Base-by-base conservation (phyloP, 2,329 filamentous ascomycete species). In the Cordyceps cicadae region DNA sequence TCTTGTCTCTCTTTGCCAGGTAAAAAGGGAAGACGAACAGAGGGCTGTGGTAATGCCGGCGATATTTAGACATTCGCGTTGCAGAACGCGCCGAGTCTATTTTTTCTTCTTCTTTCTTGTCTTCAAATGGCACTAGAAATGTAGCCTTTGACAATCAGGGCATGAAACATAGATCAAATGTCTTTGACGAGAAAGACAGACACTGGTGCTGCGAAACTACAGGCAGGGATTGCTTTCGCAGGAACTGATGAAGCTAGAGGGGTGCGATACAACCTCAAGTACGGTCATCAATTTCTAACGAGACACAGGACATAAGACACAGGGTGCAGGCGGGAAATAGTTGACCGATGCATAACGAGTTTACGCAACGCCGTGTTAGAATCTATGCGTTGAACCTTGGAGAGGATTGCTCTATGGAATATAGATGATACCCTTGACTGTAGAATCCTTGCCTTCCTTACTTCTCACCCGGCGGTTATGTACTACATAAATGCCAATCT, bases 1-100 rank as follows among this genome's bases (percentile, higher is more conserved):
- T 74, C 48, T 12, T 68, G 46, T 65, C 67, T 2, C 53, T 70
- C 2, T 71, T 74, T 51, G 64, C 63, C 49, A 61, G 53, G 62
- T 61, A 32, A 57, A 51, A 53, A 37, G 29, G 41, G 24, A n/a
- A 19, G 34, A 15, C 39, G 3, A 43, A 43, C 12, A 43, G 39
- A 5, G 34, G 26, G 12, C 32, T 24, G 19, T 50, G 15, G 11
- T n/a, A 29, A 17, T 5, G 32, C 9, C n/a, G 6, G 11, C 12
- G 9, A 46, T 46, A 37, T 19, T 55, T 46, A 24, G 12, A 55
- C 12, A 8, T 29, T 29, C 29, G 5, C 7, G 1, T 5, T 8
- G 7, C 29, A 29, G 29, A 7, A 29, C 5, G 29, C 29, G 29
- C 29, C 29, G 29, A 24, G 24, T 24, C 24, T 24, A 24, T 29